These are phyloP conservation scores for Podaxis carcinomalis DNA, from an alignment of 768 basidiomycete genomes.

Conservation along the genomic window DNA sequence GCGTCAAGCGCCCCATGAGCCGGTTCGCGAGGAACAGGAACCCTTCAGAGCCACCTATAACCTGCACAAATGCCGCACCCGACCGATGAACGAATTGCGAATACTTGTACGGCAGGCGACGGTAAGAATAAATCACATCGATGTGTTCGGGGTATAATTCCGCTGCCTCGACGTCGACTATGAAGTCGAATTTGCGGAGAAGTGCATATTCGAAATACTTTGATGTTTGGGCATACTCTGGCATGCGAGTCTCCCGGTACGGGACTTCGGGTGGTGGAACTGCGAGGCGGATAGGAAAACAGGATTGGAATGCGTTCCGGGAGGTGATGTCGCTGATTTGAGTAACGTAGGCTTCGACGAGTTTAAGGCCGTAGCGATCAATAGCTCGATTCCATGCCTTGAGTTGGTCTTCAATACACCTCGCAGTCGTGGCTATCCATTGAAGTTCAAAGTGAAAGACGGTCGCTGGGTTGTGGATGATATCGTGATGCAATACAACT, in stretches of 20 bases:
- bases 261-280: slow-evolving; percentile 69
- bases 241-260: slow-evolving; percentile 62
- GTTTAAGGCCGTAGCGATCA: slow-evolving; percentile 84
- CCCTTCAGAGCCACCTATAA: slow-evolving; percentile 72
- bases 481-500: slow-evolving; percentile 87
- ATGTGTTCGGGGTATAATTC: slow-evolving; percentile 75
- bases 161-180: slow-evolving; percentile 78
- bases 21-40: slow-evolving; percentile 90
- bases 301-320: slow-evolving; percentile 88
- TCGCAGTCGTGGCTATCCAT: slow-evolving; percentile 93
- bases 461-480: slow-evolving; percentile 91
- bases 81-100: slow-evolving; percentile 92
- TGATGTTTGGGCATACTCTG: slow-evolving; percentile 58
- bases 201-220: slow-evolving; percentile 83
- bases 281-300: slow-evolving; percentile 77
- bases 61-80: slow-evolving; percentile 88
- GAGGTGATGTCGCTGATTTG: slow-evolving; percentile 85
- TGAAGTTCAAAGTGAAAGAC: slow-evolving; percentile 97
- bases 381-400: slow-evolving; percentile 78
- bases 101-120: slow-evolving; percentile 69
- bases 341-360: slow-evolving; percentile 91
- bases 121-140: slow-evolving; percentile 87
- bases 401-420: slow-evolving; percentile 85
- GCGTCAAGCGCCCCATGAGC: slow-evolving; percentile 66
- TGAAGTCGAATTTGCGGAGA: slow-evolving; percentile 73